Conservation (phyloP, 139 green algal species). For the Micromonas commoda region DNA sequence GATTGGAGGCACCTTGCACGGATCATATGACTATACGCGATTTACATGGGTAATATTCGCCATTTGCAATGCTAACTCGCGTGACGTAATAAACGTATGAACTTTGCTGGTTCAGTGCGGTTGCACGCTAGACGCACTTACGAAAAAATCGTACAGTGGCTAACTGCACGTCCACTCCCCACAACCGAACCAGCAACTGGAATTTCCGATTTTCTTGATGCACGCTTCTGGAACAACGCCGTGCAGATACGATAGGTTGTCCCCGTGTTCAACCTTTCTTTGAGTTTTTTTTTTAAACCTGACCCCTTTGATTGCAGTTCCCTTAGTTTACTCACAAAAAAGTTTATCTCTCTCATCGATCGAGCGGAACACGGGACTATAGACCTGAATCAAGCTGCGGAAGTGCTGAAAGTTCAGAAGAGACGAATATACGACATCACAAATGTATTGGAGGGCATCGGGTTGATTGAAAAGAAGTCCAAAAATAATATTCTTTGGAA, state of each 20-base stretch:
- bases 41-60: no score
- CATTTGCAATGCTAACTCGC: no score
- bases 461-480: constrained; percentile 84
- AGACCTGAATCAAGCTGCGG: constrained; percentile 85
- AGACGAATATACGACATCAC: constrained; percentile 98
- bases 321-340: background rate
- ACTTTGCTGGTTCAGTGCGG: no score
- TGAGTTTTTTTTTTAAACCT: background rate
- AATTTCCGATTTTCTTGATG: no score
- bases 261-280: background rate
- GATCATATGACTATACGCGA: no score
- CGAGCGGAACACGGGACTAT: constrained; percentile 33
- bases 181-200: no score
- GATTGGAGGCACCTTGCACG: no score
- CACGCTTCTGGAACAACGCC: no score
- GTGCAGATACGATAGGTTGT: background rate
- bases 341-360: background rate
- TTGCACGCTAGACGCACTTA: no score
- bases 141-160: no score
- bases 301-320: background rate
- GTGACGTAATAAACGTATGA: no score
- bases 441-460: constrained; percentile 95
- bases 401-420: constrained; percentile 80
- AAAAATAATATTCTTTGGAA: constrained; percentile 58
- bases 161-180: no score